phyloP scores from a whole-genome alignment of 768 basidiomycete species.

The Cystofilobasidium macerans region DNA sequence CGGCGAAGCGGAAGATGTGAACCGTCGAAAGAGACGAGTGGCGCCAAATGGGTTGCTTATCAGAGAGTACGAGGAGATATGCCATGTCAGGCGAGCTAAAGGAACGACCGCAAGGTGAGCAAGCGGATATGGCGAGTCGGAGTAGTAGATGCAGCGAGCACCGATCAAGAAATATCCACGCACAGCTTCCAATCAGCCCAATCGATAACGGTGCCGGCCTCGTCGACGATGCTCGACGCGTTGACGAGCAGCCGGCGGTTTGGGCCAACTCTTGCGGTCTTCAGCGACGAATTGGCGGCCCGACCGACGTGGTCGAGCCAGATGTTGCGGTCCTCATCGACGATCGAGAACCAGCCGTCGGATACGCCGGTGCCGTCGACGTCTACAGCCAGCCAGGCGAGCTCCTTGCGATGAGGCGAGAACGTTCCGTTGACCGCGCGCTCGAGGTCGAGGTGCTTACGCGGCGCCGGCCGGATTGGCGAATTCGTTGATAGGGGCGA shows the following conservation, averaged over 20 bases:
- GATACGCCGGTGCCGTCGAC: too few species aligned
- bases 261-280: constrained; percentile 17
- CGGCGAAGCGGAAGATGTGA: constrained; percentile 70
- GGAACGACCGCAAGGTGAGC: neutral
- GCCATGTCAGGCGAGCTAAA: constrained; percentile 69
- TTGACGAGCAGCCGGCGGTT: constrained; percentile 32
- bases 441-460: constrained; percentile 65
- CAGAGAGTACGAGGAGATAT: constrained; percentile 69
- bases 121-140: neutral
- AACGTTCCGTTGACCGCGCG: constrained; percentile 92
- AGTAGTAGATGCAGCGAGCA: too few species aligned
- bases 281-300: neutral
- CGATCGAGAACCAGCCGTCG: constrained; percentile 74
- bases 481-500: too few species aligned
- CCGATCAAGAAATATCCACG: neutral
- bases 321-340: constrained; percentile 53
- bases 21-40: constrained; percentile 53
- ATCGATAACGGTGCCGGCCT: constrained; percentile 45
- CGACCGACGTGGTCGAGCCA: constrained; percentile 60
- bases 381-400: constrained; percentile 93
- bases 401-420: constrained; percentile 31
- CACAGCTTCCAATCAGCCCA: constrained; percentile 61
- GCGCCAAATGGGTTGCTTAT: constrained; percentile 85
- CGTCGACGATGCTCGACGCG: constrained; percentile 40
- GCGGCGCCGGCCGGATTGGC: constrained; percentile 28